Evolutionary conservation across 345 rosid species (phyloP), one percentile per base, ranked within the genome.

Genomic region (Iberis pinnata): DNA sequence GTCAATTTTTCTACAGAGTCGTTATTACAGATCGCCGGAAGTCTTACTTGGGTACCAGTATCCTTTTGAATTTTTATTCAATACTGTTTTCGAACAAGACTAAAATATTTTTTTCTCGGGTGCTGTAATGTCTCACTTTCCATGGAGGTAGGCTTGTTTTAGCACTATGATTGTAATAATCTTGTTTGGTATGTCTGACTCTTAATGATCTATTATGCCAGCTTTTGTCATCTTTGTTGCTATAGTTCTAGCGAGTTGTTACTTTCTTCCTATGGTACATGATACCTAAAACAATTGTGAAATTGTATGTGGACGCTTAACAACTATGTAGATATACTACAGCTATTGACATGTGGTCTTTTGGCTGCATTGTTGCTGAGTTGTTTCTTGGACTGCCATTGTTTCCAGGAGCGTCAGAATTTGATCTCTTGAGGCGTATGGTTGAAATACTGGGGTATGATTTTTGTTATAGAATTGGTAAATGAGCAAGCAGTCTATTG

Each of bases 311-410:
- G 54, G 48, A 57, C 67, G 22, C 80, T 78, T 88, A 71, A 81
- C 73, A 39, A 50, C 50, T 65, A 47, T 73, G 25, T 55, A 93
- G 99, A 88, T 93, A 93, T 75, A 80, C 95, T 25, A 88, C 97
- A 7, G 85, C 88, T 65, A 88, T 88, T 52, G 99, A 92, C 73
- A 92, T 92, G 98, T 92, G 97, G 98, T 92, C 98, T 70, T 81
- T 88, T 60, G 98, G 98, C 38, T 92, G 98, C 82, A 85, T 92
- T 66, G 98, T 92, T 2, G 99, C 99, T n/a, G 99, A 92, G 68
- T 73, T 92, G 58, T 92, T 85, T 76, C 83, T 92, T 56, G 99
- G 99, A 60, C 71, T 88, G 76, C 99, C 99, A 6, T 76, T 92
- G 37, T 92, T 92, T 70, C 97, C 99, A 38, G 99, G 99, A 73